These are phyloP conservation scores for Microascus cirrosus DNA, from an alignment of 2,329 filamentous ascomycete genomes.

Conservation along the genomic window DNA sequence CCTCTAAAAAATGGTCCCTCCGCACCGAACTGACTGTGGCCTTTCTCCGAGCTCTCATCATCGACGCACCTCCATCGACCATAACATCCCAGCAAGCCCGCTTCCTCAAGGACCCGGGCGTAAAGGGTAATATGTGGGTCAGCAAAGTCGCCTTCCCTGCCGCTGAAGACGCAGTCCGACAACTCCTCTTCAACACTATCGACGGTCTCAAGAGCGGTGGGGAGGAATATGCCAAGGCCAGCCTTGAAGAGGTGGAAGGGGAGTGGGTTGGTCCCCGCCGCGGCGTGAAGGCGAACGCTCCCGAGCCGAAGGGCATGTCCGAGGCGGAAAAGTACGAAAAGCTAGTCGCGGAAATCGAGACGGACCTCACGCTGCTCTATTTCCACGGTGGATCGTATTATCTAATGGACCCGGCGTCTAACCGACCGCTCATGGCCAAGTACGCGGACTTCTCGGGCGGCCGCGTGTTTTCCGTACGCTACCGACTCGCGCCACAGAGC, in stretches of 20 bases:
- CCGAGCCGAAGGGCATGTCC: slow-evolving; percentile 41
- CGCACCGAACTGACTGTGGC: slow-evolving; percentile 5
- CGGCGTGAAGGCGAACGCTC: slow-evolving; percentile 30
- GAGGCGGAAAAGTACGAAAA: slow-evolving; percentile 54
- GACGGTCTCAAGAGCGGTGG: neutral
- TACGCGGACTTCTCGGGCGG: slow-evolving; percentile 57
- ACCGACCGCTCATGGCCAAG: slow-evolving; percentile 45
- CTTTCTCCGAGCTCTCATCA: slow-evolving; percentile 5
- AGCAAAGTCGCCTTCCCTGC: slow-evolving; percentile 44
- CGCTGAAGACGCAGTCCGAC: slow-evolving; percentile 24
- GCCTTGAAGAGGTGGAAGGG: slow-evolving; percentile 45
- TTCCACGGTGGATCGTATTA: slow-evolving; percentile 69
- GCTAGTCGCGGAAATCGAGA: slow-evolving; percentile 55
- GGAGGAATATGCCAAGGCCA: neutral
- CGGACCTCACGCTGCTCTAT: slow-evolving; percentile 55
- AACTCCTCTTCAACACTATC: neutral
- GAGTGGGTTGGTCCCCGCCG: slow-evolving; percentile 67
- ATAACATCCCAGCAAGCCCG: slow-evolving; percentile 10
- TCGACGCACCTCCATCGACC: slow-evolving; percentile 3
- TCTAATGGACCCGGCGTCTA: slow-evolving; percentile 57
- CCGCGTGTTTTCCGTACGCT: slow-evolving; percentile 60
- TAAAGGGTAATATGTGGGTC: slow-evolving; percentile 63
- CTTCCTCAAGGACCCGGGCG: slow-evolving; percentile 17
- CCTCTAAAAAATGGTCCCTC: slow-evolving; percentile 6
- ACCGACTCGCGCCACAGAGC: slow-evolving; percentile 62